Base-by-base conservation (phyloP, 164 flowering plant genomes). In the Magnolia kwangsiensis region DNA sequence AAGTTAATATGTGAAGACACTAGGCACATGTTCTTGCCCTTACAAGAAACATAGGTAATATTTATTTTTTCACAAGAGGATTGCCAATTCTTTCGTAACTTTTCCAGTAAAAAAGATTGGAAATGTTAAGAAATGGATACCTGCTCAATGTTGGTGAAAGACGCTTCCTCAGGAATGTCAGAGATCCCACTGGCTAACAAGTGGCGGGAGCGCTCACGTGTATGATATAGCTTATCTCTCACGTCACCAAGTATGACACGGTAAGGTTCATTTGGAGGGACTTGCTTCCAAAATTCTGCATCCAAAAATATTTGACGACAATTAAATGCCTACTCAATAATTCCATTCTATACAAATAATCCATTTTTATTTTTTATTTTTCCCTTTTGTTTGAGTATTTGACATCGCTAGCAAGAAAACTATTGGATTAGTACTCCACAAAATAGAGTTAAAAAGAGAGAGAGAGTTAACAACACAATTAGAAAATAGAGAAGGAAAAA, bases 161-260 rank as follows among this genome's bases (percentile, higher is more conserved):
- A 87, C 65, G 89, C 86, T 24, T 96, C 99, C 78, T 93, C 99
- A 1, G 98, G 91, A 70, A 96, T 89, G 58, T 93, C 98, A 51
- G 98, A 94, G 50, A 73, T 71, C 8, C 86, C 93, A 80, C 84
- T 81, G 49, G 98, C 81, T 76, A 96, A 80, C 45, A 94, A 69
- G 23, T 93, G 97, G 64, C 98, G 97, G 72, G 95, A 82, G 50
- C 97, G 93, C 81, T 94, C 99, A 82, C 98, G 98, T 64, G 99
- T 94, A 31, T 84, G 80, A 83, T 96, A 96, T 61, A 96, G 83
- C 83, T 90, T 94, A 80, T 94, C 98, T 80, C 99, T 93, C 68
- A 96, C 95, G 65, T 96, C 97, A 70, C 94, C 94, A 77, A 96
- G 97, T 78, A 96, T 84, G 67, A 96, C 99, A 81, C 99, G 96